Conservation (phyloP, 805 yeast species). For the Metschnikowia borealis region DNA sequence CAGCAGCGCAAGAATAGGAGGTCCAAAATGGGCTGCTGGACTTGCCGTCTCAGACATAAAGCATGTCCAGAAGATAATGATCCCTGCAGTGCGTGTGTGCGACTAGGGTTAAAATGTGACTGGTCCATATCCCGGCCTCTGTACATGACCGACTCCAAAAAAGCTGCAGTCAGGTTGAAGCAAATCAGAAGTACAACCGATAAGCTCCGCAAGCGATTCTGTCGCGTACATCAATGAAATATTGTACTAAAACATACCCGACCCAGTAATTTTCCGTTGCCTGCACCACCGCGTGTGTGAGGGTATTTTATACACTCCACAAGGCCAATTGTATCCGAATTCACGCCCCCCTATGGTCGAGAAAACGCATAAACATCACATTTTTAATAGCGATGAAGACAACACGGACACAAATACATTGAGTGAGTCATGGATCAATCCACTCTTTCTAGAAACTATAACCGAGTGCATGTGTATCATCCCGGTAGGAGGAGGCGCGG, state of each 20-base stretch:
- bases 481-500: not conserved
- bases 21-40: slow-evolving; percentile 18
- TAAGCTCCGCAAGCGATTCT: slow-evolving; percentile 4
- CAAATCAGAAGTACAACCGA: slow-evolving; percentile 10
- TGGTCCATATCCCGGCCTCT: slow-evolving; percentile 10
- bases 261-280: too few species aligned
- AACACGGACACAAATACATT: not conserved
- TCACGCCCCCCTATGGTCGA: not conserved
- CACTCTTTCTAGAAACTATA: not conserved
- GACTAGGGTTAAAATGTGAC: slow-evolving; percentile 16
- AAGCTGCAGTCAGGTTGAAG: slow-evolving; percentile 3
- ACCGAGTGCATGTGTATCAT: not conserved
- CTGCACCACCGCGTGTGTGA: not conserved
- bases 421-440: not conserved
- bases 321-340: not conserved
- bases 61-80: slow-evolving; percentile 17
- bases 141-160: slow-evolving; percentile 13
- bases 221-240: not conserved
- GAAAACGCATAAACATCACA: not conserved
- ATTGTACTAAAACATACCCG: not conserved
- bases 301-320: not conserved
- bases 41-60: slow-evolving; percentile 19
- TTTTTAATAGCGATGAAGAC: not conserved
- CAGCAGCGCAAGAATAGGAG: slow-evolving; percentile 2
- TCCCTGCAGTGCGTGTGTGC: slow-evolving; percentile 15